Evolutionary conservation across 2,329 filamentous ascomycete species (phyloP).

Genomic region (Diaporthe vexans): DNA sequence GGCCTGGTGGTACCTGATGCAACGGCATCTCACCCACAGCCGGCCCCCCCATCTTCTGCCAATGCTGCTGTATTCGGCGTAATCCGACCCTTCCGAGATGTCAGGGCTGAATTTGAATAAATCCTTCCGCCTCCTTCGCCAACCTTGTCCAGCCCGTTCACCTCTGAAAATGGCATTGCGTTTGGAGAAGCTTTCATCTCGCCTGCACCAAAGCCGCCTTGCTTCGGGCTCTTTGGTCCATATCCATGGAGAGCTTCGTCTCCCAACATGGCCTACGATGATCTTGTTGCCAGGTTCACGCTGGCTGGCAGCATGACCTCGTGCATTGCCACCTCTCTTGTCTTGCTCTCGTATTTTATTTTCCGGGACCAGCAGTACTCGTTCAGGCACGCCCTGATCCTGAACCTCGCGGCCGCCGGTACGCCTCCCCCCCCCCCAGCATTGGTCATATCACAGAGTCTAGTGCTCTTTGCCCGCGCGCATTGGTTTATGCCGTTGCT

Average conservation of each 20-base stretch:
- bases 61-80: slow-evolving; percentile 13
- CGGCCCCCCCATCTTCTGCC: neutral
- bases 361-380: slow-evolving; percentile 42
- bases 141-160: neutral
- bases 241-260: slow-evolving; percentile 5
- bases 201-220: slow-evolving; percentile 5
- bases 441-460: neutral
- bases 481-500: neutral
- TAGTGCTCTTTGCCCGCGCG: neutral
- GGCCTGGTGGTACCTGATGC: slow-evolving; percentile 13
- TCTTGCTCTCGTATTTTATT: slow-evolving; percentile 39
- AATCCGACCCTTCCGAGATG: neutral
- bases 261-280: slow-evolving; percentile 31
- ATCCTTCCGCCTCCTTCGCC: neutral
- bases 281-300: slow-evolving; percentile 36
- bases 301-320: slow-evolving; percentile 42
- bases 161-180: slow-evolving; percentile 5
- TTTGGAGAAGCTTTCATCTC: neutral
- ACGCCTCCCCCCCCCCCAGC: neutral
- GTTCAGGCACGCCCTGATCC: slow-evolving; percentile 45
- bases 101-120: slow-evolving; percentile 4
- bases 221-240: slow-evolving; percentile 2
- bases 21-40: neutral
- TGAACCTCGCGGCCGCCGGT: slow-evolving; percentile 46
- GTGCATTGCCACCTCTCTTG: slow-evolving; percentile 38